A percentile compares a stretch with the other conserved stretches of the same genome.
Conservation (phyloP, 2,329 filamentous ascomycete species). For the Coniosporium tulheliwenetii region DNA sequence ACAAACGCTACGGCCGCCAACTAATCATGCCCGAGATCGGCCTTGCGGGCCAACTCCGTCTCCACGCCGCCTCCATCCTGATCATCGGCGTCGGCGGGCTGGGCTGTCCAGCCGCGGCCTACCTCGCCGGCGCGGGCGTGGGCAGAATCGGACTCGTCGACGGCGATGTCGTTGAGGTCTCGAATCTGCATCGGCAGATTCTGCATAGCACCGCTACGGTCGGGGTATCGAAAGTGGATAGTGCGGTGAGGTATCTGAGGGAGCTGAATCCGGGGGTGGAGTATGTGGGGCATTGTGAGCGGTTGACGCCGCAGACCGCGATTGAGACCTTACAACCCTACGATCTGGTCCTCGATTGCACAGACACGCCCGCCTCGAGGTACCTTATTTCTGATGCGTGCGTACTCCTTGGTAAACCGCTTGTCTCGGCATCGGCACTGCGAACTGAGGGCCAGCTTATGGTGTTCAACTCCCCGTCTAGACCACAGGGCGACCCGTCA, state of each 20-base stretch:
- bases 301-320: constrained; percentile 56
- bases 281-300: constrained; percentile 46
- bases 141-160: constrained; percentile 75
- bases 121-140: constrained; percentile 78
- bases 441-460: constrained; percentile 82
- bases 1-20: constrained; percentile 76
- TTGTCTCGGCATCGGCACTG: constrained; percentile 81
- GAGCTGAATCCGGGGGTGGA: constrained; percentile 55
- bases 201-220: constrained; percentile 58
- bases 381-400: constrained; percentile 89
- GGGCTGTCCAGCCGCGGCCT: constrained; percentile 84
- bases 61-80: constrained; percentile 57
- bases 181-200: constrained; percentile 87
- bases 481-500: constrained; percentile 35
- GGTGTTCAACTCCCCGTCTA: constrained; percentile 67
- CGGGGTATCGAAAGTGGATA: constrained; percentile 67
- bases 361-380: constrained; percentile 78
- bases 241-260: constrained; percentile 32
- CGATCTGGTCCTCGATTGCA: constrained; percentile 84
- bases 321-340: constrained; percentile 51
- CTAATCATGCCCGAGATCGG: constrained; percentile 78
- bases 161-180: constrained; percentile 72
- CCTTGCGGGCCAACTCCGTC: constrained; percentile 66
- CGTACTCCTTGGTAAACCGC: constrained; percentile 59
- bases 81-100: constrained; percentile 79